phyloP scores from a whole-genome alignment of 2,329 filamentous ascomycete genomes.

The Blastomyces parvus region DNA sequence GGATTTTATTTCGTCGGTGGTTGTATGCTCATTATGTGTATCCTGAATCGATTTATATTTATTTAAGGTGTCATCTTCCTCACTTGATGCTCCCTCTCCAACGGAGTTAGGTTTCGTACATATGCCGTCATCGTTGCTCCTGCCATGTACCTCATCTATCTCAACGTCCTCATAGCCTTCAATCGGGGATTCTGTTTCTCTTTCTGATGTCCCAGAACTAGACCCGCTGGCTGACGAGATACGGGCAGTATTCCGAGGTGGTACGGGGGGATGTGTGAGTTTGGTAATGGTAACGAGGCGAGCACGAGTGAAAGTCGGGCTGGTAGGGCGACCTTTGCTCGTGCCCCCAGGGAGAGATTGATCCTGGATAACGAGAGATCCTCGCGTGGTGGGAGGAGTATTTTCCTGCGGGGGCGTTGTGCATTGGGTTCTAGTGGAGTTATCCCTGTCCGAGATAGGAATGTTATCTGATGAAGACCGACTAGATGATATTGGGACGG shows the following conservation, averaged over 20 bases:
- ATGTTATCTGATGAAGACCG: slow-evolving; percentile 7
- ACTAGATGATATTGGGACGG: slow-evolving; percentile 10
- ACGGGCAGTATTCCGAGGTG: slow-evolving; percentile 42
- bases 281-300: slow-evolving; percentile 79
- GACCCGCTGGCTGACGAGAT: neutral
- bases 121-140: slow-evolving; percentile 45
- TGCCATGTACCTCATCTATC: slow-evolving; percentile 26
- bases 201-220: neutral
- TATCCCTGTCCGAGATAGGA: neutral
- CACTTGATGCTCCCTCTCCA: neutral
- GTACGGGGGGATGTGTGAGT: slow-evolving; percentile 58
- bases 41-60: neutral
- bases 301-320: slow-evolving; percentile 63
- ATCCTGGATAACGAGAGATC: slow-evolving; percentile 17
- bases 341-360: slow-evolving; percentile 43
- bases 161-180: slow-evolving; percentile 24
- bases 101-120: neutral
- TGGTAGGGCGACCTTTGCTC: slow-evolving; percentile 48
- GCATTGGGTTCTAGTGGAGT: neutral
- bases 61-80: neutral
- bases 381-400: neutral
- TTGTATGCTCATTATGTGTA: neutral
- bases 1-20: neutral
- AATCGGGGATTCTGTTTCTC: neutral
- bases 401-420: neutral